These are phyloP conservation scores for Aspergillus pseudonomiae DNA, from an alignment of 2,329 filamentous ascomycete species.

Conservation along the genomic window DNA sequence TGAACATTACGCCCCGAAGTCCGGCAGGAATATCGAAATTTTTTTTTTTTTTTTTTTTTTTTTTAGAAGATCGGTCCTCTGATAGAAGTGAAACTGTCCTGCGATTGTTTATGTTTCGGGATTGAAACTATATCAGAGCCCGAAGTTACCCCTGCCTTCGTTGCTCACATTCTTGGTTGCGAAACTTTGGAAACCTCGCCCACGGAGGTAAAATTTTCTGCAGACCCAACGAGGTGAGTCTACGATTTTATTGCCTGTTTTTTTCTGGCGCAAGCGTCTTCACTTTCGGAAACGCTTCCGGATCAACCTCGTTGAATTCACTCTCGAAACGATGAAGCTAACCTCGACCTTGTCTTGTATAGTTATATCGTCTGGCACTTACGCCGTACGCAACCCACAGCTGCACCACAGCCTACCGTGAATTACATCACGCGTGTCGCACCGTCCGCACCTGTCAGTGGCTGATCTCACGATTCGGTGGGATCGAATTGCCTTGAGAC, in stretches of 20 bases:
- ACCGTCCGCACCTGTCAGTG: neutral
- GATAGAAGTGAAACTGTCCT: neutral
- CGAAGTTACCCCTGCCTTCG: slow-evolving; percentile 8
- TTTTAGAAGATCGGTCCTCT: neutral
- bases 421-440: neutral
- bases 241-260: neutral
- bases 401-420: neutral
- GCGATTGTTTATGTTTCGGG: neutral
- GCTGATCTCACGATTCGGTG: neutral
- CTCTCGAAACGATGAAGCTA: neutral
- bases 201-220: slow-evolving; percentile 2
- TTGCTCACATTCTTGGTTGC: slow-evolving; percentile 21
- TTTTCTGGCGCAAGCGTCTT: neutral
- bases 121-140: neutral
- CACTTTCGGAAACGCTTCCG: neutral
- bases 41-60: neutral
- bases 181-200: slow-evolving; percentile 8
- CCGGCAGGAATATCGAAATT: neutral
- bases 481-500: neutral
- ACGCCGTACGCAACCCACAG: neutral
- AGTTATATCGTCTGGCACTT: neutral
- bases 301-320: neutral
- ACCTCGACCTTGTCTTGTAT: neutral
- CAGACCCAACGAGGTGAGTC: slow-evolving; percentile 3
- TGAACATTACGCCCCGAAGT: neutral